Base-by-base conservation (phyloP, 78 protist genomes). In the Dictyostelium purpureum region DNA sequence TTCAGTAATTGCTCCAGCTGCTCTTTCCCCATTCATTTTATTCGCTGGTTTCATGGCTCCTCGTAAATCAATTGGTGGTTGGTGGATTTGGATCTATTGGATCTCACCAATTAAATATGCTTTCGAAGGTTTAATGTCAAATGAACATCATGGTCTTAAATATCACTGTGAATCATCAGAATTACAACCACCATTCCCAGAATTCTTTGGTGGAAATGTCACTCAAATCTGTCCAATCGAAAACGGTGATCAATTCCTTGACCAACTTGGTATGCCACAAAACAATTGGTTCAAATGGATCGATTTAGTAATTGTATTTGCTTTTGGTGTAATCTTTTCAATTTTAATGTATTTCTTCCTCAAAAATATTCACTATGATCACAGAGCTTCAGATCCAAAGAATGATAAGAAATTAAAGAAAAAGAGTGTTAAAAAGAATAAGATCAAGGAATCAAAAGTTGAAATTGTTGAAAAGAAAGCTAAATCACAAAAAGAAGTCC, bases 21-120 rank as follows among this genome's bases (percentile, higher is more conserved):
- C 81, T 24, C 19, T 90, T 7, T 79, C 94, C 5, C 88, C 89
- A 59, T 42, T 77, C 56, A 67, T 79, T 54, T 28, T 90, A 24
- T 79, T 90, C 57, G 49, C 89, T 28, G 94, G 94, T 26, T 90
- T 79, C 45, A 81, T 90, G 88, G 78, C 57, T 10, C 77, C 88
- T 31, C 59, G 63, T 3, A 31, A 6, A 51, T 37, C 35, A 9
- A 43, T 71, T 26, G 38, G 51, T 43, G 77, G 87, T 37, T 80
- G 91, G 87, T 92, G 90, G 90, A 77, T 81, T n/a, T 92, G 95
- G 95, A 19, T 81, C 21, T 92, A 82, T 38, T 92, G 95, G 95
- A 81, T 81, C 65, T 82, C 91, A 5, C 90, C 90, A 49, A 74
- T 92, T 24, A 79, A 92, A 19, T 92, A 92, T 42, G 79, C 59